Conservation (phyloP, 257 asterid genomes). For the Asclepias syriaca region DNA sequence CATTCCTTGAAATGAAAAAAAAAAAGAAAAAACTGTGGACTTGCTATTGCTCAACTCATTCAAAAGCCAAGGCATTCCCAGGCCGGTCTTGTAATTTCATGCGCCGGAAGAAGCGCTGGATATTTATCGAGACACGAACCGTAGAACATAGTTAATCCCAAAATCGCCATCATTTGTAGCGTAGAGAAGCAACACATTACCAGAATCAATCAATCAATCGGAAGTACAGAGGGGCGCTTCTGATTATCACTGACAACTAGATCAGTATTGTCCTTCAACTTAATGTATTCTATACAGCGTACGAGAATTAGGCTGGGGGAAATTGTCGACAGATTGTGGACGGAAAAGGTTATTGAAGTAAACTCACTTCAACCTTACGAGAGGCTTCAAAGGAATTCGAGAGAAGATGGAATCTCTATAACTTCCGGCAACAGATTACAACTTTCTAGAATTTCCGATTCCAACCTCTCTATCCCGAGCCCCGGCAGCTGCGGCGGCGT, state of each 20-base stretch:
- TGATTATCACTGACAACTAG: background rate
- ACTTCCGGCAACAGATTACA: constrained; percentile 9
- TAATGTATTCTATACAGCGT: background rate
- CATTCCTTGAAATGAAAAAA: background rate
- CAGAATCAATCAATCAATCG: constrained; percentile 14
- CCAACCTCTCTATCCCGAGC: background rate
- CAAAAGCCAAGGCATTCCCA: constrained; percentile 16
- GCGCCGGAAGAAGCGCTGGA: constrained; percentile 10
- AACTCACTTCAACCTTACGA: constrained; percentile 12
- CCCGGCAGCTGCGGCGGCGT: background rate
- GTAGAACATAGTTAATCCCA: constrained; percentile 10
- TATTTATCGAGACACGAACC: constrained; percentile 2
- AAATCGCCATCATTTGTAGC: background rate
- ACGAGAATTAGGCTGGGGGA: constrained; percentile 9
- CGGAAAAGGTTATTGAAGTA: constrained; percentile 19
- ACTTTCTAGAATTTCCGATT: background rate
- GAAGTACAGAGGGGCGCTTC: constrained; percentile 1
- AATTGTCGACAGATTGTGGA: constrained; percentile 15
- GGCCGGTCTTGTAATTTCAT: constrained; percentile 10
- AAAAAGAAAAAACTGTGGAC: constrained; percentile 11
- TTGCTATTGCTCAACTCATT: background rate
- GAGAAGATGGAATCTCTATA: constrained; percentile 16
- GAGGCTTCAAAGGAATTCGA: constrained; percentile 19
- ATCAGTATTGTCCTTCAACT: constrained; percentile 3
- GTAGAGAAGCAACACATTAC: constrained; percentile 23